Evolutionary conservation across 306 rosid species (phyloP), one percentile per base, ranked within the genome.

Genomic region (Ochetophila trinervis): DNA sequence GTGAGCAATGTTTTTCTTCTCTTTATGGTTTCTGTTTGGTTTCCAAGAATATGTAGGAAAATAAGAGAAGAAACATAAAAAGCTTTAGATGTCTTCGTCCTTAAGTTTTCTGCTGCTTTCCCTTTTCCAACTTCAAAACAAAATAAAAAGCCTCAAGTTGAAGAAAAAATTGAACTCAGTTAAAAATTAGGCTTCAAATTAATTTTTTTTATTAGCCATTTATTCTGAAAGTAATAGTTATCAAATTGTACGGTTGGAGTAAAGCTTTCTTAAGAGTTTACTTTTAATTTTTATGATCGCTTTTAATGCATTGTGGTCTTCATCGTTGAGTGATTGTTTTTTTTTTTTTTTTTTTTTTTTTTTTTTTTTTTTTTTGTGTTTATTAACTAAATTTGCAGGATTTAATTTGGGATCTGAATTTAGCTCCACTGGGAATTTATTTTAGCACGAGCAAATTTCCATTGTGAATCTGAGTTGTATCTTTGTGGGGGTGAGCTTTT

Each of bases 31-130:
- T 27, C 21, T 23, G 55, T 51, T 63, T 69, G 72, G 48, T 42
- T 50, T 24, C 62, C 24, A 19, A 51, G 70, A 51, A 73, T 55
- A 18, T 56, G 51, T 30, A 45, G 20, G 58, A 56, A 65, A 37
- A 8, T 6, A 40, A 40, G 1, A 40, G 2, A 3, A 59, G 19
- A 5, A 44, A 16, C 5, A 24, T 21, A 27, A 48, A n/a, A 56
- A 11, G 15, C 21, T n/a, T 20, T 2, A 22, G 60, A 50, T 24
- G 1, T 34, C 68, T 53, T 65, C 24, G 63, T 27, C 40, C 42
- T 40, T 40, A 69, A 17, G 76, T 52, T 64, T 30, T 69, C 7
- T 57, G 4, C 57, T n/a, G 62, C 1, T 48, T 5, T 24, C 2
- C 22, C 5, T 50, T 60, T 59, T 35, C 14, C 17, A 50, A 50